phyloP scores from a whole-genome alignment of 1,139 yeast species.

The Candida dubliniensis region DNA sequence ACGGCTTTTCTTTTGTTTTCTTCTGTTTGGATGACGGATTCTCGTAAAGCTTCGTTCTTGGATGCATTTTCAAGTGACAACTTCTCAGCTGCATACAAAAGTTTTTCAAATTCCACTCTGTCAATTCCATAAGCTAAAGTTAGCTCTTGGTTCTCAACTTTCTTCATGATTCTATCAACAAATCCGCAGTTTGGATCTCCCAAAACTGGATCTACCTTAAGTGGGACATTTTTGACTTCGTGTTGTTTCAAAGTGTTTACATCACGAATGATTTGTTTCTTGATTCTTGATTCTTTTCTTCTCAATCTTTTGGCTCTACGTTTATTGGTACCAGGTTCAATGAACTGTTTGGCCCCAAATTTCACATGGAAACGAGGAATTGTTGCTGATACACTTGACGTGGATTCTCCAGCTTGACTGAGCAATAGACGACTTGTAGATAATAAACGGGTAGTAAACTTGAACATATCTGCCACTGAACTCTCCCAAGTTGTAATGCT shows the following conservation, averaged over 20 bases:
- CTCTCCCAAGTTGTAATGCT: no score
- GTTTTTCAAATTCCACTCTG: conserved; percentile 67
- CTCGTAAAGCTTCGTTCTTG: conserved; percentile 40
- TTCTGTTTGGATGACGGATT: conserved; percentile 46
- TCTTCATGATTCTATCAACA: conserved; percentile 63
- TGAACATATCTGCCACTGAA: conserved; percentile 17
- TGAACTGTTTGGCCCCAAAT: conserved; percentile 35
- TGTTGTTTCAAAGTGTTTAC: conserved; percentile 48
- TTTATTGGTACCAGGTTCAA: conserved; percentile 26
- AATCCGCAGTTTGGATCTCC: conserved; percentile 73
- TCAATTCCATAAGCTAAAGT: conserved; percentile 61
- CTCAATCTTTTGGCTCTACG: conserved; percentile 38
- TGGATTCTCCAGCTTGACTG: conserved; percentile 7
- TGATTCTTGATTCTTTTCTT: conserved; percentile 43
- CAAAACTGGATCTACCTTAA: conserved; percentile 69
- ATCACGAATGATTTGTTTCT: conserved; percentile 45
- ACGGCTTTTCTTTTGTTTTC: conserved; percentile 68
- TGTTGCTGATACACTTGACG: not conserved
- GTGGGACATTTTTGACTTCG: conserved; percentile 30
- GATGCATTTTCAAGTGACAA: conserved; percentile 33
- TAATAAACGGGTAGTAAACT: conserved; percentile 20
- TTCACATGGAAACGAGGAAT: conserved; percentile 20
- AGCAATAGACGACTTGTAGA: conserved; percentile 18
- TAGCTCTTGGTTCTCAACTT: conserved; percentile 55
- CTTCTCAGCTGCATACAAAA: conserved; percentile 72